phyloP scores from a whole-genome alignment of 2,329 filamentous ascomycete genomes.

The Chaetomium sp. region DNA sequence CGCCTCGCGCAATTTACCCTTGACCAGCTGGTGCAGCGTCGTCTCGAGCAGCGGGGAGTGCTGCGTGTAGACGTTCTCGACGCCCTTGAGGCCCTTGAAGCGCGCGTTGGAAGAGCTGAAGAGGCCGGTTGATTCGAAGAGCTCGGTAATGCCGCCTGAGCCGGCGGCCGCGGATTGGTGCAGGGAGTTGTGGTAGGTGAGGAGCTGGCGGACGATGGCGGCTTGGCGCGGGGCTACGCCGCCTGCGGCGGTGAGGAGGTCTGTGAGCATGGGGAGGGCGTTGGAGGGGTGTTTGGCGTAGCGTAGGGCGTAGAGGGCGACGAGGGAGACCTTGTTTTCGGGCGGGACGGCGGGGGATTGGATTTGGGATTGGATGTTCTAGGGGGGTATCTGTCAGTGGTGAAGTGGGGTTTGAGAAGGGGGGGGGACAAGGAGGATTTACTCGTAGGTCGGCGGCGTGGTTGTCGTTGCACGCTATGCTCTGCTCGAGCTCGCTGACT shows the following conservation, averaged over 20 bases:
- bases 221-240: conserved; percentile 69
- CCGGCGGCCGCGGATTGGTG: conserved; percentile 59
- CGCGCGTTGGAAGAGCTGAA: conserved; percentile 82
- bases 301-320: conserved; percentile 89
- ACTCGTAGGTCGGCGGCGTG: conserved; percentile 88
- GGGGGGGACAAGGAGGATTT: conserved; percentile 21
- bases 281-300: conserved; percentile 85
- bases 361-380: conserved; percentile 82
- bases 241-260: conserved; percentile 79
- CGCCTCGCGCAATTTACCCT: conserved; percentile 77
- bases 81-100: conserved; percentile 91
- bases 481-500: conserved; percentile 94
- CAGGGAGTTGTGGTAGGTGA: conserved; percentile 80
- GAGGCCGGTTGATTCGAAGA: conserved; percentile 87
- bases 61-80: conserved; percentile 98
- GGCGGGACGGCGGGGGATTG: conserved; percentile 69
- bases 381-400: neutral
- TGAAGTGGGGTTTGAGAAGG: neutral
- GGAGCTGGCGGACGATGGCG: conserved; percentile 72
- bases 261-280: conserved; percentile 74
- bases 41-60: conserved; percentile 83
- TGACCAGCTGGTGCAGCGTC: conserved; percentile 88
- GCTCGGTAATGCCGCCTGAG: conserved; percentile 76
- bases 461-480: conserved; percentile 92
- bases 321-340: conserved; percentile 80